Conservation (phyloP, 345 rosid species). For the Iberis pinnata region DNA sequence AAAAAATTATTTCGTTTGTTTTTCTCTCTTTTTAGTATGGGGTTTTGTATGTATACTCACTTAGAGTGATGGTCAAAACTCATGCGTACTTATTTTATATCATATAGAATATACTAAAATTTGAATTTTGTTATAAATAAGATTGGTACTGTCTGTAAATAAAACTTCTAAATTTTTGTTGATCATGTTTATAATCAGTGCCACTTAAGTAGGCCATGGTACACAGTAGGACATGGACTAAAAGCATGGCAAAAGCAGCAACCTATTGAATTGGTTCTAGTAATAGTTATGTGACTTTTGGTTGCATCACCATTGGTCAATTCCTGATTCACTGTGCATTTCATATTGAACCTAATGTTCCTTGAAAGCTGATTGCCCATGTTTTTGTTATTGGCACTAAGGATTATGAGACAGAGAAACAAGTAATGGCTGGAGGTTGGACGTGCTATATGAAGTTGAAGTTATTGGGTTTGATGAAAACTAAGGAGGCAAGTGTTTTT, state of each 20-base stretch:
- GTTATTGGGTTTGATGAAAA: conserved; percentile 96
- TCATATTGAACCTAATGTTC: not conserved
- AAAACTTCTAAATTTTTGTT: too few species aligned
- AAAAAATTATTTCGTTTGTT: too few species aligned
- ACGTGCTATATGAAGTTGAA: conserved; percentile 79
- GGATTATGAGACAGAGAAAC: conserved; percentile 55
- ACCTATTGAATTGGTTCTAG: conserved; percentile 69
- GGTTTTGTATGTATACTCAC: too few species aligned
- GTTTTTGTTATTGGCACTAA: conserved; percentile 7
- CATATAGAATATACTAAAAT: too few species aligned
- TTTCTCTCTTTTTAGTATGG: too few species aligned
- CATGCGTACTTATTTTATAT: too few species aligned
- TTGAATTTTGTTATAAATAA: too few species aligned
- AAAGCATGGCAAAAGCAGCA: conserved; percentile 81
- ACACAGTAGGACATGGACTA: conserved; percentile 85
- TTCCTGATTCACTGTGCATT: conserved; percentile 1
- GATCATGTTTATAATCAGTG: too few species aligned
- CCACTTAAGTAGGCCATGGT: conserved; percentile 46
- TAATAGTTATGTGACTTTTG: conserved; percentile 63
- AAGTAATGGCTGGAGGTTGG: conserved; percentile 89
- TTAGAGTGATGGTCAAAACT: too few species aligned
- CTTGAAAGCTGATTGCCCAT: conserved; percentile 8
- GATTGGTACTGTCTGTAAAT: too few species aligned
- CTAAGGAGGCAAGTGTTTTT: conserved; percentile 61
- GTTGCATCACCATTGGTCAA: too few species aligned